Percentiles rank a stretch among this genome's conserved stretches.
phyloP scores from a whole-genome alignment of 768 basidiomycete genomes.

The Hericium erinaceus region DNA sequence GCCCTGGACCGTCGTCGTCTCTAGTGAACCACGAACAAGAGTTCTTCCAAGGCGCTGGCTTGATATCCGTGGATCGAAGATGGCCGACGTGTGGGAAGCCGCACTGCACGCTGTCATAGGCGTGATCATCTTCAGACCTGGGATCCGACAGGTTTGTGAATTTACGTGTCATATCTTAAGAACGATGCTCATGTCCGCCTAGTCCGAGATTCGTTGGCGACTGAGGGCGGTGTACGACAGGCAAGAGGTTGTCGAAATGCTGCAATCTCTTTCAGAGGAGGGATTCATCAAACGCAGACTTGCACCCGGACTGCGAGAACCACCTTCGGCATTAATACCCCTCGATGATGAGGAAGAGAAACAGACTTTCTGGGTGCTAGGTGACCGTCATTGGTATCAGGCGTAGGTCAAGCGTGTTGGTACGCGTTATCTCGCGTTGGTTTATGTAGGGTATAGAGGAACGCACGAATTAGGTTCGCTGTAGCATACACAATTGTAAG shows the following conservation, averaged over 20 bases:
- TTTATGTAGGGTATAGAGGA: no score
- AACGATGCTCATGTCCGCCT: conserved; percentile 1
- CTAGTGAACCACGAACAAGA: conserved; percentile 33
- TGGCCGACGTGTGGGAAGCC: conserved; percentile 63
- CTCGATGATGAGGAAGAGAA: conserved; percentile 46
- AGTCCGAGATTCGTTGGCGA: conserved; percentile 68
- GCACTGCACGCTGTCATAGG: conserved; percentile 62
- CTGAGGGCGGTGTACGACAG: conserved; percentile 65
- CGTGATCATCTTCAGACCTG: conserved; percentile 59
- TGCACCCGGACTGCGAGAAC: conserved; percentile 14
- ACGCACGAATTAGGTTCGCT: no score
- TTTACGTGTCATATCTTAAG: not conserved
- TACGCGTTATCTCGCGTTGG: no score
- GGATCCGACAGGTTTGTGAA: conserved; percentile 55
- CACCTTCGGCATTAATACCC: conserved; percentile 18
- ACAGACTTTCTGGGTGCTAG: conserved; percentile 47
- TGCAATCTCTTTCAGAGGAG: conserved; percentile 44
- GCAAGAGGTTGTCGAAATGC: conserved; percentile 60
- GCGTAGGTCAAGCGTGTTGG: conserved; percentile 23
- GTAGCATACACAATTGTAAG: no score
- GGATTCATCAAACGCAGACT: conserved; percentile 33
- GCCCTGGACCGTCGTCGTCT: conserved; percentile 49
- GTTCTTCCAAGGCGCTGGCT: conserved; percentile 70
- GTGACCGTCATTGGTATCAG: conserved; percentile 58
- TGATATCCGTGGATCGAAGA: conserved; percentile 53